phyloP scores from a whole-genome alignment of 331 rosid species.

The Rhamnella rubrinervis region DNA sequence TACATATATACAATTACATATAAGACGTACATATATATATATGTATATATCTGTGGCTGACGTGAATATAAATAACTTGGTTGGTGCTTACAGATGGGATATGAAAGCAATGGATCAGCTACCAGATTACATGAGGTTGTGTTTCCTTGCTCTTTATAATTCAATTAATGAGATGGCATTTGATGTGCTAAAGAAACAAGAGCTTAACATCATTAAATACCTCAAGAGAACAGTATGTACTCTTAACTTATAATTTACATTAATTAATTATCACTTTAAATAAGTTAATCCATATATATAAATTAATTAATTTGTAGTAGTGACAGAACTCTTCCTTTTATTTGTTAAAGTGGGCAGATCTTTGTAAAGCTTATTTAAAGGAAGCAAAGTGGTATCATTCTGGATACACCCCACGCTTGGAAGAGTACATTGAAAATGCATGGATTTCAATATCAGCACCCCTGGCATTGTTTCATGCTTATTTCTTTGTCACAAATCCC shows the following conservation, averaged over 20 bases:
- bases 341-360: constrained; percentile 12
- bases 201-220: background rate
- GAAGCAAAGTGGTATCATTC: constrained; percentile 32
- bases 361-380: constrained; percentile 14
- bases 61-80: no score
- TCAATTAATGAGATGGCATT: constrained; percentile 15
- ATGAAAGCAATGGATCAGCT: constrained; percentile 6
- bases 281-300: no score
- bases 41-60: no score
- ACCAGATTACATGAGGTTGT: constrained; percentile 30
- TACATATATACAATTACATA: no score
- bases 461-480: constrained; percentile 2
- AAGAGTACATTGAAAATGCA: constrained; percentile 24
- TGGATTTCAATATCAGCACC: constrained; percentile 27
- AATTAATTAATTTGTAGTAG: no score
- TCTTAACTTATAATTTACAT: no score
- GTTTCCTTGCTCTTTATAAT: constrained; percentile 18
- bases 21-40: no score
- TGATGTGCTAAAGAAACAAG: constrained; percentile 7
- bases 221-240: constrained; percentile 19
- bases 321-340: no score
- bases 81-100: constrained; percentile 19
- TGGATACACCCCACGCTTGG: constrained; percentile 21
- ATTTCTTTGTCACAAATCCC: constrained; percentile 4
- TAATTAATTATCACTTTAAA: no score